Percentiles rank a stretch among this genome's conserved stretches.
phyloP scores from a whole-genome alignment of 352 stramenopile genomes.

The Pythium sukuiense region DNA sequence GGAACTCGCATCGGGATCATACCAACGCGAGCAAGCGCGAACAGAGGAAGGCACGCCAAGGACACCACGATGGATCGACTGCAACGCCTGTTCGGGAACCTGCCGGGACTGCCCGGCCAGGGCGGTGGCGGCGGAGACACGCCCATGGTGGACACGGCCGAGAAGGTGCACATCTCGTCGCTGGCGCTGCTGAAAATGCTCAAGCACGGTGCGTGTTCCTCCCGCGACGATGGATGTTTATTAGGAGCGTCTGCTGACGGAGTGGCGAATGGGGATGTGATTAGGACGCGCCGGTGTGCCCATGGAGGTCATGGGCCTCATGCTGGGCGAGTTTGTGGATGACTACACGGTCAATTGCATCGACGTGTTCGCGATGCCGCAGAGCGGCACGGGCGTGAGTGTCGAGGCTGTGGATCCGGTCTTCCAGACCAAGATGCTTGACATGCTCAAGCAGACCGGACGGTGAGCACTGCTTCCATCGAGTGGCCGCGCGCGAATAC shows the following conservation, averaged over 20 bases:
- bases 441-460: constrained; percentile 99
- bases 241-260: constrained; percentile 11
- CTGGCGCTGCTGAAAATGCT: constrained; percentile 99
- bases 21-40: constrained; percentile 23
- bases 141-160: constrained; percentile 95
- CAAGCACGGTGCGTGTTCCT: constrained; percentile 91
- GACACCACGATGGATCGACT: constrained; percentile 70
- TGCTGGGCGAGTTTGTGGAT: constrained; percentile 99
- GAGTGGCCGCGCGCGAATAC: too few relatives aligned
- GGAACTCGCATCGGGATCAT: constrained; percentile 10
- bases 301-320: constrained; percentile 99
- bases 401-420: constrained; percentile 99
- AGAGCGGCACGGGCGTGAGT: constrained; percentile 94
- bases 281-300: constrained; percentile 94
- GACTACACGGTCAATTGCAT: constrained; percentile 99
- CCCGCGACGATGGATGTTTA: neutral
- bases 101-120: constrained; percentile 73
- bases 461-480: constrained; percentile 23
- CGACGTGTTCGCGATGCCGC: constrained; percentile 99
- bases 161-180: constrained; percentile 99
- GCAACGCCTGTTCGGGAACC: constrained; percentile 84
- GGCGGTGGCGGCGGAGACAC: constrained; percentile 81
- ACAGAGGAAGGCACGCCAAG: constrained; percentile 18
- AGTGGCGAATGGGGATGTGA: constrained; percentile 23
- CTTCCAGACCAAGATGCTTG: constrained; percentile 99